These are phyloP conservation scores for Cicer chorassanicum DNA, from an alignment of 306 rosid genomes.

Conservation along the genomic window DNA sequence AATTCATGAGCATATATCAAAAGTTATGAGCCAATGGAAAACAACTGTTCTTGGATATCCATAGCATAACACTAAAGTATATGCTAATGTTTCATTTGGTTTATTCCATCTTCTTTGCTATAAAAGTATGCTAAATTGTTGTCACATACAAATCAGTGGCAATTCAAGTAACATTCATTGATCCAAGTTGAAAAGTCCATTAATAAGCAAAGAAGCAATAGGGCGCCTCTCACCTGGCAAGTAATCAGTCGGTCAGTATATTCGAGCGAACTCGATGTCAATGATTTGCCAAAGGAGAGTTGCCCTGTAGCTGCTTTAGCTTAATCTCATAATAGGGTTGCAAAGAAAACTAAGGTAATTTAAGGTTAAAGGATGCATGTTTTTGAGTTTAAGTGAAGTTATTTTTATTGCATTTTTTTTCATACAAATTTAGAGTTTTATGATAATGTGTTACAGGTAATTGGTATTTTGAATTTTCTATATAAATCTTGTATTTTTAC, in stretches of 20 bases:
- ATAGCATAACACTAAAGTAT: slow-evolving; percentile 43
- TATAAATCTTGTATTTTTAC: no score
- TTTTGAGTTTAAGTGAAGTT: neutral
- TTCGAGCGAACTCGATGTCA: neutral
- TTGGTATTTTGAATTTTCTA: no score
- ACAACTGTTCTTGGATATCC: slow-evolving; percentile 35
- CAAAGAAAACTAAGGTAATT: neutral
- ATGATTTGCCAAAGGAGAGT: slow-evolving; percentile 67
- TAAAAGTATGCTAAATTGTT: slow-evolving; percentile 7
- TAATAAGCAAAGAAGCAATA: slow-evolving; percentile 50
- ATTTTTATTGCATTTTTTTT: neutral
- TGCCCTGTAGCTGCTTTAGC: slow-evolving; percentile 60
- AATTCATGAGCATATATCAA: slow-evolving; percentile 31
- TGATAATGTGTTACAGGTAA: no score
- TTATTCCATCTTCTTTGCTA: slow-evolving; percentile 44
- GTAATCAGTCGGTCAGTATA: slow-evolving; percentile 3
- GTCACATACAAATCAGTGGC: slow-evolving; percentile 24
- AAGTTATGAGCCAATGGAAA: slow-evolving; percentile 14
- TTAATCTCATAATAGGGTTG: slow-evolving; percentile 34
- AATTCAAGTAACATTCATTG: slow-evolving; percentile 29
- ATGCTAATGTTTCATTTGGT: slow-evolving; percentile 40
- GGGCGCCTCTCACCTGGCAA: slow-evolving; percentile 59
- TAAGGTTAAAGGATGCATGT: neutral
- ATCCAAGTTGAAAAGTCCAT: neutral
- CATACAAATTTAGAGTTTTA: no score